Evolutionary conservation across 1,284 basidiomycete genomes (phyloP), one percentile per base, ranked within the genome.

Genomic region (Takashimella koratensis): DNA sequence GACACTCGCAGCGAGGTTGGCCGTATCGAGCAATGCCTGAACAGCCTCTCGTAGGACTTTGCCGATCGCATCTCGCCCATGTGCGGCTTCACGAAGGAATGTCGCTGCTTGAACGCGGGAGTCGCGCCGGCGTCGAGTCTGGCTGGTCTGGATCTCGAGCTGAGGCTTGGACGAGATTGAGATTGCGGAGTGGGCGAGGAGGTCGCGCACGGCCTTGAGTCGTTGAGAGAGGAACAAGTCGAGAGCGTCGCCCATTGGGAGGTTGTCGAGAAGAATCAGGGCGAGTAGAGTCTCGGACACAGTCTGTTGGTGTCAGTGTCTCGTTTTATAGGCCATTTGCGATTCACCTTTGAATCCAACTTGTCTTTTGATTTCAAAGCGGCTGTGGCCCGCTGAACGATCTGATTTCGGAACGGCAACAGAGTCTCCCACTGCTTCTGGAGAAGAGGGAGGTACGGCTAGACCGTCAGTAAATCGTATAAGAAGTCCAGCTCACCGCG

Each of bases 391-490:
- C 84, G 86, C 61, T 91, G 86, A 16, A 87, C 83, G 53, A 95
- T 92, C 66, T 93, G 90, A 1, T 83, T 78, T 36, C 89, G 84
- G 67, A 94, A 90, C 57, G 87, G 88, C 1, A 85, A 82, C 12
- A 95, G 82, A 0, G 82, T 80, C 55, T 93, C 91, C 91, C 91
- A 95, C 71, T 95, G 91, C 40, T 89, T 85, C 63, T 90, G 86
- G 4, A 90, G 82, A 3, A 95, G 77, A 16, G 90, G 88, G 58
- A 91, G 45, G 46, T 75, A 75, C 1, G 68, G 54, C 73, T 74
- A 51, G 4, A 5, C 5, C 19, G 20, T n/a, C 22, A 44, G 45
- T 40, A 49, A 42, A 24, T 36, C 11, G 43, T 47, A 3, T 25
- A 3, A 6, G 8, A 25, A 22, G 10, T 13, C 36, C 19, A n/a